phyloP scores from a whole-genome alignment of 1,139 yeast species.

The Pneumocystis murina region DNA sequence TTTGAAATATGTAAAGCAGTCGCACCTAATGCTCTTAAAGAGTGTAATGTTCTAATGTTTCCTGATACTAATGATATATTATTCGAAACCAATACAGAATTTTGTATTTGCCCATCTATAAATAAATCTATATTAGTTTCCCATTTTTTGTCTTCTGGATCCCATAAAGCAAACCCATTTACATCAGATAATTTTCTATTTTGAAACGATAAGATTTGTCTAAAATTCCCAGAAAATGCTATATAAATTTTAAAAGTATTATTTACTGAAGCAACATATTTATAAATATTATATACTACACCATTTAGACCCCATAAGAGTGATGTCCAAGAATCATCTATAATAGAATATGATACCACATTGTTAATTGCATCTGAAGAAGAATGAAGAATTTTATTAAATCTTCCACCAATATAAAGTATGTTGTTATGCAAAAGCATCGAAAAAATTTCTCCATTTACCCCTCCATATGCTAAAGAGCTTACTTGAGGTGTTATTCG shows the following conservation, averaged over 20 bases:
- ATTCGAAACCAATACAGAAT: slow-evolving; percentile 5
- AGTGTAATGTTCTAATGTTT: slow-evolving; percentile 6
- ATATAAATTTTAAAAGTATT: slow-evolving; percentile 27
- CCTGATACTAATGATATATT: slow-evolving; percentile 12
- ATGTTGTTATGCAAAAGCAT: slow-evolving; percentile 20
- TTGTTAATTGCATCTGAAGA: slow-evolving; percentile 18
- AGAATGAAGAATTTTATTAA: slow-evolving; percentile 23
- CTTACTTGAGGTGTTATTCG: background rate
- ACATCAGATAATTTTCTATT: slow-evolving; percentile 6
- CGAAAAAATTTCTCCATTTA: slow-evolving; percentile 27
- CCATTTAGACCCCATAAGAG: background rate
- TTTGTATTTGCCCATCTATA: slow-evolving; percentile 7
- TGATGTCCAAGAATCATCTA: slow-evolving; percentile 16
- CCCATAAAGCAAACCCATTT: slow-evolving; percentile 21
- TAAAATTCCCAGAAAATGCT: slow-evolving; percentile 19
- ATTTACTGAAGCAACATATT: slow-evolving; percentile 16
- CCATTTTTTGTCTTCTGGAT: slow-evolving; percentile 19
- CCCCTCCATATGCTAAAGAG: slow-evolving; percentile 25
- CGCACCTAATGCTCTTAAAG: slow-evolving; percentile 11
- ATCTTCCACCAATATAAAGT: slow-evolving; percentile 28
- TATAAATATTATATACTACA: slow-evolving; percentile 14
- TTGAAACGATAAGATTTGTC: slow-evolving; percentile 6
- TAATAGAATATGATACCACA: slow-evolving; percentile 21
- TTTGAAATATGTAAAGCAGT: slow-evolving; percentile 7
- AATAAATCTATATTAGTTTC: slow-evolving; percentile 8